Base-by-base conservation (phyloP, 192 early-diverging fungal genomes). In the Entomortierella parvispora region DNA sequence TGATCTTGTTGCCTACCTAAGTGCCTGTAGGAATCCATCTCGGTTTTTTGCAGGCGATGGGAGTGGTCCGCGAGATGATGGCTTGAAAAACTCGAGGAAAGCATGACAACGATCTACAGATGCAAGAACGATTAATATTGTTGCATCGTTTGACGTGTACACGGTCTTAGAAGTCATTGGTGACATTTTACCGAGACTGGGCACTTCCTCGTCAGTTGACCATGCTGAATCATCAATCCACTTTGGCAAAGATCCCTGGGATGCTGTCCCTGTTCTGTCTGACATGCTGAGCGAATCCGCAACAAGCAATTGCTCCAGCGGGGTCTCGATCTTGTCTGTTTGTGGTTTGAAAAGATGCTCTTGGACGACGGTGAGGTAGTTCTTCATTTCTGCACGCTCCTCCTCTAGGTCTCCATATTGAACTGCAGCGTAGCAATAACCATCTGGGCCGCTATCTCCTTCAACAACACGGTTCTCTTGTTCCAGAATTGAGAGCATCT, bases 401-500 rank as follows among this genome's bases (percentile, higher is more conserved):
- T 51, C 68, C 42, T 83, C 84, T 26, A 86, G 42, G 12, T 79
- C 64, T 12, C 80, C 61, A 61, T 69, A 85, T 46, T 81, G 74
- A 11, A 83, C 72, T 2, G 68, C 53, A n/a, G 71, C 72, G 55
- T 88, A 88, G 37, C 84, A 58, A 66, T 82, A 86, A 0, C 84
- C 87, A 17, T 81, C 77, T 28, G 79, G 80, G 23, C 69, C 58
- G 15, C 48, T 59, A 8, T 83, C 81, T 6, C 57, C 53, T 11
- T 79, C 81, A 15, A 74, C 23, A 25, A 83, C 20, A 2, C 87
- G 80, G 47, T 83, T 66, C 7, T 60, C 40, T 25, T 72, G 69
- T 42, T 88, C 87, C 28, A 88, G 33, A 25, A 82, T 46, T n/a
- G 72, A 82, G 32, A 88, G 76, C 67, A 82, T 82, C 37, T 83